These are phyloP conservation scores for Adansonia rubrostipa DNA, from an alignment of 441 rosid genomes.

Conservation along the genomic window DNA sequence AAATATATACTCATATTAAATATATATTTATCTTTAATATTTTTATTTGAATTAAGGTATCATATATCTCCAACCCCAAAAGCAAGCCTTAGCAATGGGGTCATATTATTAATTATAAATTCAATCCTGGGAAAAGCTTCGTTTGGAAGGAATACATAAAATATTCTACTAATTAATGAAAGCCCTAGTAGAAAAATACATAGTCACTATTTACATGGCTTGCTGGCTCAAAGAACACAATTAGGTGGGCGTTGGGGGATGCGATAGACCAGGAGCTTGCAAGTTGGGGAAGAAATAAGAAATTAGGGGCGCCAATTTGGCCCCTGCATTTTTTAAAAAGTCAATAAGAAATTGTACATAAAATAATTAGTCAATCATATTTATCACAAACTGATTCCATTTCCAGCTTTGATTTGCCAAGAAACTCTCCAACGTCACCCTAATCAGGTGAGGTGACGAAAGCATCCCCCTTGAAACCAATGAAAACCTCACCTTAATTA, in stretches of 20 bases:
- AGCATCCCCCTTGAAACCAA: neutral
- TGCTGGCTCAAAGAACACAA: neutral
- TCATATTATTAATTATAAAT: neutral
- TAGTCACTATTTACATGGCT: neutral
- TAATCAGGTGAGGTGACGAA: slow-evolving; percentile 34
- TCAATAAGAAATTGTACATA: neutral
- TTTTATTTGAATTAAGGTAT: too few relatives aligned
- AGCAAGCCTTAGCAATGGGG: neutral
- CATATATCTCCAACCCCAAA: neutral
- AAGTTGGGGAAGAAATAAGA: neutral
- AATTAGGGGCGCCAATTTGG: neutral
- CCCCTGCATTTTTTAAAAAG: neutral
- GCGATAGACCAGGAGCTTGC: neutral
- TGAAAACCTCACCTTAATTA: neutral
- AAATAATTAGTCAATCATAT: slow-evolving; percentile 23
- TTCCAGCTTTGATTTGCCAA: slow-evolving; percentile 29
- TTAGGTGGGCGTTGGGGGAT: neutral
- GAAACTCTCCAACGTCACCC: slow-evolving; percentile 31
- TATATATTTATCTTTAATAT: too few relatives aligned
- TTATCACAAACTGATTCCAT: slow-evolving; percentile 9
- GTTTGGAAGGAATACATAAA: neutral
- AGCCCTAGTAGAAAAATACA: neutral
- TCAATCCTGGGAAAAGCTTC: neutral
- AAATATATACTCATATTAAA: too few relatives aligned
- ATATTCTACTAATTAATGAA: neutral